Conservation (phyloP, 164 flowering plant species). For the Paratinospora sagittata region DNA sequence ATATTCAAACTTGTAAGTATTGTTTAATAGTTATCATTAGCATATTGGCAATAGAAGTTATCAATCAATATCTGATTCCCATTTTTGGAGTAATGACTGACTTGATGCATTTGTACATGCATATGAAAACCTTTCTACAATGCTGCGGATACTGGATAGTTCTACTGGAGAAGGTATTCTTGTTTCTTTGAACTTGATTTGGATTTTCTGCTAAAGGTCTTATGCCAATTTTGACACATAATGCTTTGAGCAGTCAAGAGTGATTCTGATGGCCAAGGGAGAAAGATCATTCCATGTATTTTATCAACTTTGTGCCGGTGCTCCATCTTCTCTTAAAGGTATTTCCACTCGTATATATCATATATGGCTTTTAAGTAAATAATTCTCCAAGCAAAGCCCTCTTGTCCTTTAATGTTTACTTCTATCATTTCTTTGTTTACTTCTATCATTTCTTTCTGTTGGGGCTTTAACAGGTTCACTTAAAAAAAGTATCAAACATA, state of each 20-base stretch:
- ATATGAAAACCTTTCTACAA: constrained; percentile 1
- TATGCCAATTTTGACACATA: constrained; percentile 23
- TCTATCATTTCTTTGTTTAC: too few relatives aligned
- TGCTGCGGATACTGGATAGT: constrained; percentile 43
- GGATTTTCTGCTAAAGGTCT: not conserved
- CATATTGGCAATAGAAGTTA: not conserved
- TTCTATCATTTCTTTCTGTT: not conserved
- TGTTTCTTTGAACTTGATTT: not conserved
- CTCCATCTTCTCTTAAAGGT: constrained; percentile 76
- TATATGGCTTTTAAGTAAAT: not conserved
- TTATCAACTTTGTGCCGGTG: constrained; percentile 97
- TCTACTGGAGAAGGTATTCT: constrained; percentile 86
- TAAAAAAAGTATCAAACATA: too few relatives aligned
- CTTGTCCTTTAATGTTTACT: not conserved
- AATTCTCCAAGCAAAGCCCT: too few relatives aligned
- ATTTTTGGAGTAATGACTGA: constrained; percentile 7
- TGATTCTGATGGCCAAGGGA: constrained; percentile 66
- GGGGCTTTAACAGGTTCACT: not conserved
- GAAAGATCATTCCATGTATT: constrained; percentile 94
- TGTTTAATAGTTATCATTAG: constrained; percentile 1
- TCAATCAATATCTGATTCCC: not conserved
- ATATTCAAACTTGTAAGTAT: constrained; percentile 81
- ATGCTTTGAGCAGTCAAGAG: constrained; percentile 69
- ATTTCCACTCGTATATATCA: not conserved
- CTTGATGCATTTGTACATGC: constrained; percentile 10